Evolutionary conservation across 2,329 filamentous ascomycete species (phyloP).

Genomic region (Eutypa lata): DNA sequence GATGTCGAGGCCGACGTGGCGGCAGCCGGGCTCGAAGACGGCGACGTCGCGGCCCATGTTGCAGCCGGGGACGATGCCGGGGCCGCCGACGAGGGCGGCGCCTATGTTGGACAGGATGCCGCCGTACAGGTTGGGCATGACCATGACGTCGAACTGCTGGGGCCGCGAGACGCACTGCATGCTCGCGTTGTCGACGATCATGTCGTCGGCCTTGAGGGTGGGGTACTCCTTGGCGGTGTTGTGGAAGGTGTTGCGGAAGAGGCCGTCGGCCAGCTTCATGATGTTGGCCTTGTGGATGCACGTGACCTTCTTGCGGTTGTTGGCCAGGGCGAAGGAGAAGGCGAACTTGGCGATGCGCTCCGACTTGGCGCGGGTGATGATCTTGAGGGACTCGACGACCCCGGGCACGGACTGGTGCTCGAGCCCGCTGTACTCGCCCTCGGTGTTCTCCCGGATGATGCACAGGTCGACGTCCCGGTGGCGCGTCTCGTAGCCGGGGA

Average conservation of each 20-base stretch:
- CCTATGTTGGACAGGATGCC: constrained; percentile 99
- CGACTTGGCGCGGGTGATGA: constrained; percentile 98
- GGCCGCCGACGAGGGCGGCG: constrained; percentile 92
- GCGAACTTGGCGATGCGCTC: constrained; percentile 99
- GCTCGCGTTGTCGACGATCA: constrained; percentile 99
- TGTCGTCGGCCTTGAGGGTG: constrained; percentile 93
- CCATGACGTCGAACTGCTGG: constrained; percentile 99
- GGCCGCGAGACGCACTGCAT: constrained; percentile 97
- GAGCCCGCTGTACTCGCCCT: constrained; percentile 98
- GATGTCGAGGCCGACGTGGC: constrained; percentile 98
- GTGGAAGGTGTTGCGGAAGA: constrained; percentile 98
- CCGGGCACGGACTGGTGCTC: constrained; percentile 97
- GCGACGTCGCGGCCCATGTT: constrained; percentile 99
- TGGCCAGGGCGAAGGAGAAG: constrained; percentile 95
- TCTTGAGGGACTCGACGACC: constrained; percentile 99
- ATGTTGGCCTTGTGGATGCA: constrained; percentile 99
- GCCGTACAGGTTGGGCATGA: constrained; percentile 99
- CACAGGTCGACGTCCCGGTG: constrained; percentile 97
- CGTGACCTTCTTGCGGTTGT: constrained; percentile 98
- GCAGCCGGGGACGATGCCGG: constrained; percentile 95
- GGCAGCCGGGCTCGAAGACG: constrained; percentile 97
- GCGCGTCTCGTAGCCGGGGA: constrained; percentile 95
- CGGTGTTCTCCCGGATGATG: constrained; percentile 99
- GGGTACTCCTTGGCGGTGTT: constrained; percentile 91
- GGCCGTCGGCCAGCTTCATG: constrained; percentile 98